Base-by-base conservation (phyloP, 345 rosid species). In the Hibiscus trionum region DNA sequence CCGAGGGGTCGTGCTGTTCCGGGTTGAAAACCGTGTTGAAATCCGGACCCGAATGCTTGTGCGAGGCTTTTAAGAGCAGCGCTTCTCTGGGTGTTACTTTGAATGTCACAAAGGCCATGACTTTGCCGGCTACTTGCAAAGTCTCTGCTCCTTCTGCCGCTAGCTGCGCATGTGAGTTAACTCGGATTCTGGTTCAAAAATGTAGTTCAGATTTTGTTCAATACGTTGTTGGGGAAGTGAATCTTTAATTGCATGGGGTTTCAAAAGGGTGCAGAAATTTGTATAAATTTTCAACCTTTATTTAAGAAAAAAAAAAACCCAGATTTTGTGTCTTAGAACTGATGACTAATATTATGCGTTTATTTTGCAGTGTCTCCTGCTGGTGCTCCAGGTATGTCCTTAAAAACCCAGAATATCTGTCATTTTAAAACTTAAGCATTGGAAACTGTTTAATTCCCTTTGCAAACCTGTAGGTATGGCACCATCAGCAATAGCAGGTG, bases 71-170 rank as follows among this genome's bases (percentile, higher is more conserved):
- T 49, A 90, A 86, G 76, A 86, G 80, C 83, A 90, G 97, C 39
- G 95, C 86, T 1, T 86, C 89, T 46, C 72, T 84, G 21, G 96
- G 98, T 21, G 79, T 91, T 58, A 78, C 72, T 35, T 79, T 94
- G 86, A 90, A 94, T 77, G 75, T 94, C 59, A 81, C 93, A 31
- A 94, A 90, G 80, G 93, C 98, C 70, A n/a, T 85, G 21, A 57
- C 90, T 52, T 88, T 94, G 57, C 96, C 98, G 29, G 17, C 90
- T 37, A 83, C 81, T 7, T 94, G 98, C 88, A 90, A 91, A 72
- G 75, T 94, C 77, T 81, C 85, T 21, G 82, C 96, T 57, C 93
- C 97, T 75, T 64, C 98, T 37, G 80, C 80, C 14, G 29, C 93
- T 58, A 82, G 79, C 47, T 94, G 97, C 55, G 84, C 82, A 61